These are phyloP conservation scores for Rhodamnia argentea DNA, from an alignment of 345 rosid genomes.

Conservation along the genomic window DNA sequence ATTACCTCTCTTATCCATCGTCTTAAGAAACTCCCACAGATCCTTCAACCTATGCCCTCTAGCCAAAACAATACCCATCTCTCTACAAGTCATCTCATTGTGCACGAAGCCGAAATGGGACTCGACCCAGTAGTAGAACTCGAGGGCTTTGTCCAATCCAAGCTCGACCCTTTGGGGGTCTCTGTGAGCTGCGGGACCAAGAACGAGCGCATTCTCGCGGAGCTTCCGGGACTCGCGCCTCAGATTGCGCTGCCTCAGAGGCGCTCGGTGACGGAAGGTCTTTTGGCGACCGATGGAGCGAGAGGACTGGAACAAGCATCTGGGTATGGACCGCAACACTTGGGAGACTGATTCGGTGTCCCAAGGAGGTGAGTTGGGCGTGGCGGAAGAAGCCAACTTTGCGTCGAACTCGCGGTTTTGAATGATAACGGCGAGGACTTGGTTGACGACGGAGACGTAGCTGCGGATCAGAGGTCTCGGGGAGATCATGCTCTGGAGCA, in stretches of 20 bases:
- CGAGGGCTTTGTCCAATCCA: conserved; percentile 52
- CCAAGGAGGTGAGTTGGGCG: conserved; percentile 22
- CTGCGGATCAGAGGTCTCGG: conserved; percentile 11
- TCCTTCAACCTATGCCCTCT: conserved; percentile 40
- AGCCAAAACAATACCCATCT: conserved; percentile 61
- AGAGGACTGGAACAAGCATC: conserved; percentile 58
- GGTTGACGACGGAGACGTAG: conserved; percentile 11
- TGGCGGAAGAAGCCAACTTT: conserved; percentile 21
- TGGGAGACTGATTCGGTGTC: conserved; percentile 41
- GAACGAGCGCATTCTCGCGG: conserved; percentile 22
- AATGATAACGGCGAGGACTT: conserved; percentile 36
- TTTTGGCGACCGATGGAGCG: conserved; percentile 73
- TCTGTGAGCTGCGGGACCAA: conserved; percentile 71
- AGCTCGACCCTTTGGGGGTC: conserved; percentile 40
- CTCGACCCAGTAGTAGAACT: conserved; percentile 60
- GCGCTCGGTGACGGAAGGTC: conserved; percentile 64
- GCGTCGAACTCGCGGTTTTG: conserved; percentile 58
- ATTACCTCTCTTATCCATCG: conserved; percentile 27
- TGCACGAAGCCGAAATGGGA: conserved; percentile 36
- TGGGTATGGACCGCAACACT: conserved; percentile 55
- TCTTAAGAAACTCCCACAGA: conserved; percentile 68
- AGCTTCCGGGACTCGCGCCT: conserved; percentile 25
- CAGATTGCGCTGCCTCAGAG: conserved; percentile 54
- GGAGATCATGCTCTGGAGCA: neutral
- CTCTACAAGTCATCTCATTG: conserved; percentile 57